Evolutionary conservation across 2,329 filamentous ascomycete genomes (phyloP), one percentile per base, ranked within the genome.

Genomic region (Cytospora paraplurivora): DNA sequence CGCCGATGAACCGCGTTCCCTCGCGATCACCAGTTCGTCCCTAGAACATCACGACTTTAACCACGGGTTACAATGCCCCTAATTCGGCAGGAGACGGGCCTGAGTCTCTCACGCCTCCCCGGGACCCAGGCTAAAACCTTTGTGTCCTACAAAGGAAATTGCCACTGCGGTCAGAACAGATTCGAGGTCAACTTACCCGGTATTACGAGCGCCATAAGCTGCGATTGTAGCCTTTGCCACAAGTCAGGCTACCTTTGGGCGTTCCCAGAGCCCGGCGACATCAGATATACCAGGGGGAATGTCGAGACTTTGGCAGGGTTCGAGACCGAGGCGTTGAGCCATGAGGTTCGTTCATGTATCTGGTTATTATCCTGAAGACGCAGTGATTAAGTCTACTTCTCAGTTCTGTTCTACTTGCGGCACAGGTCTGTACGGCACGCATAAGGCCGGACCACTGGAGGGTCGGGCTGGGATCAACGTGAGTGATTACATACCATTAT

Each of bases 191-290:
- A 60, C 1, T 15, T 69, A 1, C 59, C 68, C 0, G 55, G 68
- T 8, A 63, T 69, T 19, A 59, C 41, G 3, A 51, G 59, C 0
- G 67, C 67, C 0, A 64, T 66, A 1, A 44, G 67, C 1, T 75
- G 73, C 54, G 50, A 65, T 19, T 74, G 72, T 56, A 64, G 58
- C 12, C 66, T 71, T 11, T 75, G 72, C 49, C 33, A 17, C 7
- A 74, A 72, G 58, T 72, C 73, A n/a, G 73, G 72, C 3, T 71
- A 74, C 51, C 62, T 72, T 7, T 74, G 73, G 72, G 53, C 68
- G 1, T 66, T 69, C 15, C 65, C 63, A 2, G 38, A 53, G 4
- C 52, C 35, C 13, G 63, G 53, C 10, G 56, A 62, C 4, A 32
- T 66, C 35, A 59, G 62, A 37, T 61, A 61, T 41, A 62, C 60